Percentiles rank a stretch among this genome's conserved stretches.
These are phyloP conservation scores for Coix lacrymajobi DNA, from an alignment of 176 grass and related monocot genomes.

Conservation along the genomic window DNA sequence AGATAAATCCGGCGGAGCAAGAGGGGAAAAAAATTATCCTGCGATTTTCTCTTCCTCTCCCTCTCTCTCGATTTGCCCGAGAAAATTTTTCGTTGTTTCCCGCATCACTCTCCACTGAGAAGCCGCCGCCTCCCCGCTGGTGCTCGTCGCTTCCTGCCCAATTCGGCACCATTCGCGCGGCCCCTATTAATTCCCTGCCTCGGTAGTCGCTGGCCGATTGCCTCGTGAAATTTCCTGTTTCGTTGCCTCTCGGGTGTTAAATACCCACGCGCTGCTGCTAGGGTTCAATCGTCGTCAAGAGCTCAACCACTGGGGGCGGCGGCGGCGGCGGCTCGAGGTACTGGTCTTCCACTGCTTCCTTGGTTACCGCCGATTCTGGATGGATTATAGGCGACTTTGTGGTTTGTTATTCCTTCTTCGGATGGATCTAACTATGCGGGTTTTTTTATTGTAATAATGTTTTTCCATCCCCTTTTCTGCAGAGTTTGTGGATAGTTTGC, in stretches of 20 bases:
- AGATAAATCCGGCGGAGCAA: conserved; percentile 36
- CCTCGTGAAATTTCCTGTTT: conserved; percentile 5
- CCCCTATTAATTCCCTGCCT: conserved; percentile 34
- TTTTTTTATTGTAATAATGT: conserved; percentile 4
- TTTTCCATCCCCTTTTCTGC: not conserved
- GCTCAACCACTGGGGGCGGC: not conserved
- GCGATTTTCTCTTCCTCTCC: not conserved
- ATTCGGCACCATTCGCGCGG: conserved; percentile 6
- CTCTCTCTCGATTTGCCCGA: conserved; percentile 39
- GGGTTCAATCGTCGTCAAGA: not conserved
- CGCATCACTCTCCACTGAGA: conserved; percentile 47
- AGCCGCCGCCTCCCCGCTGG: conserved; percentile 6
- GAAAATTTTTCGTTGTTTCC: conserved; percentile 27
- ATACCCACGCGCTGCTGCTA: not conserved
- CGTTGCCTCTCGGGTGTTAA: not conserved
- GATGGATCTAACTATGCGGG: conserved; percentile 15
- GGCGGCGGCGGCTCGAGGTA: conserved; percentile 15
- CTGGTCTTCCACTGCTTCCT: not conserved
- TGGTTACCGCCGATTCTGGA: not conserved
- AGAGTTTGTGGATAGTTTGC: conserved; percentile 20
- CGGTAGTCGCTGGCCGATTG: not conserved
- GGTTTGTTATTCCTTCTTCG: not conserved
- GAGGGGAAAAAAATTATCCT: not conserved
- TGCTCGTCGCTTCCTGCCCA: conserved; percentile 27
- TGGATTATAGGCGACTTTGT: not conserved